phyloP scores from a whole-genome alignment of 2,329 filamentous ascomycete genomes.

The Capronia coronata region DNA sequence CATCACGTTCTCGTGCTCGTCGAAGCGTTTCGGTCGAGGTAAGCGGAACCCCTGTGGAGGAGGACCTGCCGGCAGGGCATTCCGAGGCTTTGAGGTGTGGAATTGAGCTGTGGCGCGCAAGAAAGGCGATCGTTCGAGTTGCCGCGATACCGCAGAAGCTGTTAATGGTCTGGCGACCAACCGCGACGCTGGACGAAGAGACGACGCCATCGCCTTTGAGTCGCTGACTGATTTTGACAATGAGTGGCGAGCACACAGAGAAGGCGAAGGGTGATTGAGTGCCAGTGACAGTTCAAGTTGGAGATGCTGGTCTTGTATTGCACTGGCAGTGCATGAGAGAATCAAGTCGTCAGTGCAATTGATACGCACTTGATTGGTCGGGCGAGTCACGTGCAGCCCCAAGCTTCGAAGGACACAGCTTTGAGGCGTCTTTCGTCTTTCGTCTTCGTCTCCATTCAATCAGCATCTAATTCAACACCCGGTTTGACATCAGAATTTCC shows the following conservation, averaged over 20 bases:
- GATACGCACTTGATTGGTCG: slow-evolving; percentile 9
- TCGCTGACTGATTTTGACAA: slow-evolving; percentile 21
- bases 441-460: slow-evolving; percentile 10
- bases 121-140: slow-evolving; percentile 31
- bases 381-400: background rate
- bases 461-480: slow-evolving; percentile 5
- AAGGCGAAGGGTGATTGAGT: slow-evolving; percentile 33
- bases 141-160: slow-evolving; percentile 29
- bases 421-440: slow-evolving; percentile 27
- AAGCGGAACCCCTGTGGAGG: slow-evolving; percentile 77
- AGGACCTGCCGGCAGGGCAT: slow-evolving; percentile 64
- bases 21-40: slow-evolving; percentile 66
- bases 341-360: slow-evolving; percentile 1
- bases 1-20: slow-evolving; percentile 70
- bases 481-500: slow-evolving; percentile 13
- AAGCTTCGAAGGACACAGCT: slow-evolving; percentile 18
- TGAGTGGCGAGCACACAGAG: slow-evolving; percentile 22
- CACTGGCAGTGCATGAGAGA: background rate
- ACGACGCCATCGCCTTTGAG: slow-evolving; percentile 39
- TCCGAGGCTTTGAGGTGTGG: slow-evolving; percentile 56
- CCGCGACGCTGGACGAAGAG: slow-evolving; percentile 38
- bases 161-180: slow-evolving; percentile 39
- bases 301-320: background rate
- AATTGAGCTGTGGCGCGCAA: slow-evolving; percentile 51
- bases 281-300: too few species aligned